phyloP scores from a whole-genome alignment of 352 stramenopile species.

The Phytopythium litorale region DNA sequence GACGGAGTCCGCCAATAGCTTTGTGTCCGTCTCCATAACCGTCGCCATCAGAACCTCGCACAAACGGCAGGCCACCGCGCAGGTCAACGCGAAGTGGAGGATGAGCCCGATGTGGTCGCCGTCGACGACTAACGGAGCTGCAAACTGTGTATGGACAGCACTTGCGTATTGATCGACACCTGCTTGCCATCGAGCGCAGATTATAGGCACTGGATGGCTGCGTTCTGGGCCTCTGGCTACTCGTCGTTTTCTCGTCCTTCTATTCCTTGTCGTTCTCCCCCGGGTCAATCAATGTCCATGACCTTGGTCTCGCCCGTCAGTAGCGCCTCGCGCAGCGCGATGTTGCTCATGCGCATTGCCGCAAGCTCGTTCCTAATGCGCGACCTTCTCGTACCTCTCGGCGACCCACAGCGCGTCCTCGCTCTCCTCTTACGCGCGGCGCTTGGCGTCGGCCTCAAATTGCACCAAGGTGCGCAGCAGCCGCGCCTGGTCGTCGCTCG shows the following conservation, averaged over 20 bases:
- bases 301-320: conserved; percentile 60
- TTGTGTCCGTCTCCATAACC: too few species aligned
- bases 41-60: too few species aligned
- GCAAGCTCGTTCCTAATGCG: conserved; percentile 31
- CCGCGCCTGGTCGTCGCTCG: conserved; percentile 22
- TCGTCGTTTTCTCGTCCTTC: conserved; percentile 21
- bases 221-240: conserved; percentile 8
- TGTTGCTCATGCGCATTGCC: conserved; percentile 35
- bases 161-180: not conserved
- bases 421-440: conserved; percentile 8
- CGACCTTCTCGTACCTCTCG: conserved; percentile 33
- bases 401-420: conserved; percentile 27
- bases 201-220: not conserved
- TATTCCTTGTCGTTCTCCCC: conserved; percentile 66
- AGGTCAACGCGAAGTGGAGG: too few species aligned
- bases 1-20: too few species aligned
- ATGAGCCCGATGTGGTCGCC: conserved; percentile 20
- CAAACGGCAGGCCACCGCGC: too few species aligned
- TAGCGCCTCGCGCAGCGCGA: conserved; percentile 49
- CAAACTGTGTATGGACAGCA: conserved; percentile 16
- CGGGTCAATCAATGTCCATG: conserved; percentile 55
- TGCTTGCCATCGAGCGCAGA: not conserved
- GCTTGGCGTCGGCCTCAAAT: conserved; percentile 25
- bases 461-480: conserved; percentile 23
- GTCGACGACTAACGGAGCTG: conserved; percentile 21